Evolutionary conservation across 106 monocot species (phyloP).

Genomic region (Dendrobium chrysotoxum): DNA sequence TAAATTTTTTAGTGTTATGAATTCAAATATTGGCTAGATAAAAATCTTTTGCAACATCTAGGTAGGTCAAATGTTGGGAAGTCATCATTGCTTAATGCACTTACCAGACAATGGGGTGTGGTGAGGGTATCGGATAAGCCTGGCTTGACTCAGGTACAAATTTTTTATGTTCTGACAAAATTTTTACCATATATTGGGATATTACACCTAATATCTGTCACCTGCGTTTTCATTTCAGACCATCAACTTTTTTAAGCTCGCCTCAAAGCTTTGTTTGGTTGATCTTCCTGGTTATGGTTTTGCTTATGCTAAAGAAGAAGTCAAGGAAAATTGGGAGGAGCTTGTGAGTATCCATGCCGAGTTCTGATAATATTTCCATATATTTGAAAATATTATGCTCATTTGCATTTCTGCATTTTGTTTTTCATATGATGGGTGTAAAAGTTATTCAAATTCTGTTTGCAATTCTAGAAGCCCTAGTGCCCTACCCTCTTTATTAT

Average conservation of each 20-base stretch:
- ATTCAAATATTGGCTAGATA: neutral
- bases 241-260: slow-evolving; percentile 93
- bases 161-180: neutral
- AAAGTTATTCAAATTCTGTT: neutral
- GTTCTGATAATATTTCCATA: neutral
- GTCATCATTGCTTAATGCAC: slow-evolving; percentile 88
- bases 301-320: slow-evolving; percentile 98
- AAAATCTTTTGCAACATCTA: slow-evolving; percentile 14
- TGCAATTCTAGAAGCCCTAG: neutral
- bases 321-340: slow-evolving; percentile 95
- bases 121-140: slow-evolving; percentile 95
- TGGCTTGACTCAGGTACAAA: slow-evolving; percentile 84
- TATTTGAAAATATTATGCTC: neutral
- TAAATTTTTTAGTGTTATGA: neutral
- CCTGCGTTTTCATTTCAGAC: slow-evolving; percentile 43
- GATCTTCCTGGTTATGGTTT: slow-evolving; percentile 99
- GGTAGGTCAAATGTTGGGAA: slow-evolving; percentile 99
- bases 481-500: neutral
- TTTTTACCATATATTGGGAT: neutral
- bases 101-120: slow-evolving; percentile 98
- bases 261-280: slow-evolving; percentile 81
- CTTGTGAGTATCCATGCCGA: slow-evolving; percentile 63
- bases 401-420: neutral
- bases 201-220: slow-evolving; percentile 10
- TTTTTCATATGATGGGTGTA: neutral